Evolutionary conservation across 2,329 filamentous ascomycete species (phyloP).

Genomic region (Fonsecaea nubica): DNA sequence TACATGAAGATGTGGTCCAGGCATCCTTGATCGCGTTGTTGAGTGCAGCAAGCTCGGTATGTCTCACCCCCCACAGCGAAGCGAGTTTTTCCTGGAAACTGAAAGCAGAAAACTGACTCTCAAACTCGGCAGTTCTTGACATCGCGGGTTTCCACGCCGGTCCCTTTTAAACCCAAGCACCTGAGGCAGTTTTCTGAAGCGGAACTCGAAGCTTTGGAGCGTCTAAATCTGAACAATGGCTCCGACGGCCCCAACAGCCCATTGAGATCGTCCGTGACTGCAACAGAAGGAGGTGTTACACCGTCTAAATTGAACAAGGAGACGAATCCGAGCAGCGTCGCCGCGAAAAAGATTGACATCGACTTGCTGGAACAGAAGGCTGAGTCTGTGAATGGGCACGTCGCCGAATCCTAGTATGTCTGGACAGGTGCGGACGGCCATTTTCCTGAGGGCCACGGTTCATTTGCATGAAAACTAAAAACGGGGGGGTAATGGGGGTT

Average conservation of each 20-base stretch:
- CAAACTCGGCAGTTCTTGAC: constrained; percentile 68
- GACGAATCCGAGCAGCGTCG: constrained; percentile 33
- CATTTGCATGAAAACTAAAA: constrained; percentile 4
- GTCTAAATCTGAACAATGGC: constrained; percentile 42
- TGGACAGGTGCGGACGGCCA: neutral
- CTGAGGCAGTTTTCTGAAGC: constrained; percentile 58
- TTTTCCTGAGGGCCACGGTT: neutral
- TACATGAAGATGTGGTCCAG: constrained; percentile 91
- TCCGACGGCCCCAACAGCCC: constrained; percentile 32
- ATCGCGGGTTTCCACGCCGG: constrained; percentile 72
- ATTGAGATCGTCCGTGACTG: constrained; percentile 34
- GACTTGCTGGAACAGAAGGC: constrained; percentile 49
- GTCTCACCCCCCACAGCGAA: constrained; percentile 47
- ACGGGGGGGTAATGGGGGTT: neutral
- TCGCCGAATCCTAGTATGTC: neutral
- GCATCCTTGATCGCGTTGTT: constrained; percentile 85
- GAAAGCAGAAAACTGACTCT: constrained; percentile 22
- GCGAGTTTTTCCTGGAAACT: neutral
- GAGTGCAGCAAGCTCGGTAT: constrained; percentile 83
- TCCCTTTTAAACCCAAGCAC: constrained; percentile 65
- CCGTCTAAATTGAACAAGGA: constrained; percentile 42
- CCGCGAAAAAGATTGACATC: constrained; percentile 44
- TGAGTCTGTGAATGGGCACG: constrained; percentile 38
- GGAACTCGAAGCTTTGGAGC: constrained; percentile 53
- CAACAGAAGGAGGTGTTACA: constrained; percentile 25